Conservation (phyloP, 257 asterid species). For the Rehmannia glutinosa region DNA sequence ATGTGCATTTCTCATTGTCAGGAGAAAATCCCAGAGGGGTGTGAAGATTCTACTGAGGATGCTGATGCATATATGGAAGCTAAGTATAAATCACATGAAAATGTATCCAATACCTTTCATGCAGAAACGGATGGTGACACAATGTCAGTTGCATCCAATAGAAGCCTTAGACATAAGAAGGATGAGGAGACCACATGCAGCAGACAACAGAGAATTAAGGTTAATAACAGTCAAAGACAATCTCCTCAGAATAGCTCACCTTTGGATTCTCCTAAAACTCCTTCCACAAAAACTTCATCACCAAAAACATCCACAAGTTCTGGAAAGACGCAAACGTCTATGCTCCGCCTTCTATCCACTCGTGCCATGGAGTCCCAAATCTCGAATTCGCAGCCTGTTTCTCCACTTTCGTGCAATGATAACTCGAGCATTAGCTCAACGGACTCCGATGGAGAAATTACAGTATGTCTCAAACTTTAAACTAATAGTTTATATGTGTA, state of each 20-base stretch:
- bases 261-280: slow-evolving; percentile 42
- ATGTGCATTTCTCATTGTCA: slow-evolving; percentile 33
- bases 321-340: slow-evolving; percentile 36
- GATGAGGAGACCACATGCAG: no score
- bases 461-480: slow-evolving; percentile 40
- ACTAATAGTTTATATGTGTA: neutral
- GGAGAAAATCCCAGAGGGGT: slow-evolving; percentile 47
- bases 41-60: no score
- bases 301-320: slow-evolving; percentile 31
- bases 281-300: slow-evolving; percentile 40
- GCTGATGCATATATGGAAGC: no score
- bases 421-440: slow-evolving; percentile 43
- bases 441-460: slow-evolving; percentile 46
- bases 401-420: slow-evolving; percentile 36
- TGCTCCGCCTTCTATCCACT: slow-evolving; percentile 56
- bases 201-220: no score
- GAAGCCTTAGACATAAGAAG: no score
- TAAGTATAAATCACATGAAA: no score
- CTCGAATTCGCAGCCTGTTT: slow-evolving; percentile 28
- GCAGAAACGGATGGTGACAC: no score
- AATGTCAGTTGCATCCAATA: no score
- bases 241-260: slow-evolving; percentile 43
- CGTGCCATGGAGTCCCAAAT: slow-evolving; percentile 49
- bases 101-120: no score
- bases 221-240: slow-evolving; percentile 29